Conservation (phyloP, 2,329 filamentous ascomycete species). For the Ceratocystis smalleyi region DNA sequence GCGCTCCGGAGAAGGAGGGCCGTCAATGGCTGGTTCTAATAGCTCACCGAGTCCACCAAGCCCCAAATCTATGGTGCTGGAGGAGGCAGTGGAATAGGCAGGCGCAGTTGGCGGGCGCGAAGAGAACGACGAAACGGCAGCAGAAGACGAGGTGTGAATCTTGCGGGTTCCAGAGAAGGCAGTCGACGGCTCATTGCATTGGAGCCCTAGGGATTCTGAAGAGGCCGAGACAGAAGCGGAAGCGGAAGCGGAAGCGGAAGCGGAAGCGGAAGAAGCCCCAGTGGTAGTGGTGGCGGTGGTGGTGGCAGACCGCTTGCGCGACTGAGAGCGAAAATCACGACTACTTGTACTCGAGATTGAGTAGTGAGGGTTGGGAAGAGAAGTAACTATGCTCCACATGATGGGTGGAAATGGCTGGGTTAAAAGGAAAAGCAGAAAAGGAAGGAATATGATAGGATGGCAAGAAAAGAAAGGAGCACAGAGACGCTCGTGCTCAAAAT, state of each 20-base stretch:
- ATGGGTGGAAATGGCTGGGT: slow-evolving; percentile 9
- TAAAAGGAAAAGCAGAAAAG: not conserved
- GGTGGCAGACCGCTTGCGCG: slow-evolving; percentile 14
- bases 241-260: not conserved
- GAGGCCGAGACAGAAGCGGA: not conserved
- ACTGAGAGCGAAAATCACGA: slow-evolving; percentile 11
- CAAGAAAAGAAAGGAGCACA: not conserved
- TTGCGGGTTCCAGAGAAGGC: slow-evolving; percentile 1
- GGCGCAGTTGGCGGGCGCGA: slow-evolving; percentile 13
- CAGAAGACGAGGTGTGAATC: not conserved
- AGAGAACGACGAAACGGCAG: not conserved
- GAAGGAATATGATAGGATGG: not conserved
- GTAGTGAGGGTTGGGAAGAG: slow-evolving; percentile 15
- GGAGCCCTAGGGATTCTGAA: slow-evolving; percentile 10
- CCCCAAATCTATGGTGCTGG: not conserved
- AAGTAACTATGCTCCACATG: slow-evolving; percentile 15
- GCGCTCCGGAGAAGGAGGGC: slow-evolving; percentile 44
- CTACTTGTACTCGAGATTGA: slow-evolving; percentile 10
- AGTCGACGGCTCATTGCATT: slow-evolving; percentile 9
- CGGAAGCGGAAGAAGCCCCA: not conserved
- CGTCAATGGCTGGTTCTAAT: slow-evolving; percentile 43
- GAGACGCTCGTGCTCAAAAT: slow-evolving; percentile 3
- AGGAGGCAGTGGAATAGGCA: slow-evolving; percentile 3
- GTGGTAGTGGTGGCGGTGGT: not conserved
- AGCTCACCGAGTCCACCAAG: slow-evolving; percentile 26